Conservation (phyloP, 352 stramenopile genomes). For the Phytophthora syringae region DNA sequence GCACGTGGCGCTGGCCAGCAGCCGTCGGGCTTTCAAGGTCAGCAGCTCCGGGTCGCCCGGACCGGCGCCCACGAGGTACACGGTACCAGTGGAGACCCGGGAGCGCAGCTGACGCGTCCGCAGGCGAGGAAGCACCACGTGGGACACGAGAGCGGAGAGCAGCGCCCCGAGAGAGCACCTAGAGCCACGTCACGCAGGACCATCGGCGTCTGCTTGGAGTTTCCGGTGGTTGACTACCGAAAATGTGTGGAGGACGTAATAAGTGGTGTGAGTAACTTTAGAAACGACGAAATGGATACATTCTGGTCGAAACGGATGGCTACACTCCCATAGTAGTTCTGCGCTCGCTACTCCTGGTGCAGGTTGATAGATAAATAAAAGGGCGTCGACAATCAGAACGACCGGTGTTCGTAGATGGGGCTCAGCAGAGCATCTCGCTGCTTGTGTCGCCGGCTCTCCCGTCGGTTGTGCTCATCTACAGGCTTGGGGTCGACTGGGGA, state of each 20-base stretch:
- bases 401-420: conserved; percentile 31
- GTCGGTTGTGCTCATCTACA: conserved; percentile 18
- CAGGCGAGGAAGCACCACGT: conserved; percentile 41
- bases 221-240: conserved; percentile 10
- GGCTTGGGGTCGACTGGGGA: neutral
- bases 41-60: conserved; percentile 65
- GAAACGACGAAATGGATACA: conserved; percentile 2
- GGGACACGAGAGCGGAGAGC: conserved; percentile 41
- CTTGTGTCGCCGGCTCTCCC: conserved; percentile 25
- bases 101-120: conserved; percentile 34
- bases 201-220: conserved; percentile 12
- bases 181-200: conserved; percentile 49
- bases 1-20: conserved; percentile 59
- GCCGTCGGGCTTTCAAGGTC: conserved; percentile 53
- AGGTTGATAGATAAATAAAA: conserved; percentile 35
- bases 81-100: conserved; percentile 39
- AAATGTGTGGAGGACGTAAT: conserved; percentile 12
- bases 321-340: neutral
- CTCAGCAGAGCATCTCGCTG: conserved; percentile 27
- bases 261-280: neutral
- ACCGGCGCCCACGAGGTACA: conserved; percentile 71
- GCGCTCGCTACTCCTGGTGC: neutral
- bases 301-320: neutral
- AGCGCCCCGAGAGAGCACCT: conserved; percentile 49
- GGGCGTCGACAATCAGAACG: conserved; percentile 14